Evolutionary conservation across 768 basidiomycete species (phyloP), one percentile per base, ranked within the genome.

Genomic region (Hygrophoropsis aurantiaca): DNA sequence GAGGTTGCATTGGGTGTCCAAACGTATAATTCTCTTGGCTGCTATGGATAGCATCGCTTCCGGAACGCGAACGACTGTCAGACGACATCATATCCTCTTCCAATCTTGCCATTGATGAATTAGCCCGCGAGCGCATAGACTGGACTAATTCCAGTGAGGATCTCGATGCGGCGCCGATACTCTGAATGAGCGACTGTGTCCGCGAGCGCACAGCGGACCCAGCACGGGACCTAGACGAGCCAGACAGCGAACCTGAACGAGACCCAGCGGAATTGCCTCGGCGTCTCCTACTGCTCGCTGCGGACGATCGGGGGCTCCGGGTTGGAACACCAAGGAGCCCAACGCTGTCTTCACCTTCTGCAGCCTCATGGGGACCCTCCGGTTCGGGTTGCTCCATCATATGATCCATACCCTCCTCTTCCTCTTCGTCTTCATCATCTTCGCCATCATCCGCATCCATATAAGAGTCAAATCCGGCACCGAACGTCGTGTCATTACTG

Each of bases 21-120:
- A 90, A 90, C 8, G 87, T 90, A 60, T 87, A 75, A 59, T 87
- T 87, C 58, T 87, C 85, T 0, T 74, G 72, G 39, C 75, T 79
- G 54, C 74, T 77, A 43, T 67, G 64, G 16, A 69, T 58, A 34
- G 74, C 77, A 30, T 75, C 72, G 50, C 79, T 81, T 20, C 79
- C 80, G 24, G 74, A 68, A 42, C 52, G 58, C 11, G 68, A 69
- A 6, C 54, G 62, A 2, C 63, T 62, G 55, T 68, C 67, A 10
- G 73, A 67, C 25, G 58, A 69, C 45, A 60, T 53, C 38, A 60
- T 58, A 39, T 80, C 80, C 46, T 84, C 82, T 51, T 82, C 80
- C n/a, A 86, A 69, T 47, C 84, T 67, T 5, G 78, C 80, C 74
- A 81, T 80, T n/a, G 80, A 80, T n/a, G 84, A 84, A 54, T 83